Percentiles rank a stretch among this genome's conserved stretches.
These are phyloP conservation scores for Raphanus sativus DNA, from an alignment of 345 rosid genomes.

Conservation along the genomic window DNA sequence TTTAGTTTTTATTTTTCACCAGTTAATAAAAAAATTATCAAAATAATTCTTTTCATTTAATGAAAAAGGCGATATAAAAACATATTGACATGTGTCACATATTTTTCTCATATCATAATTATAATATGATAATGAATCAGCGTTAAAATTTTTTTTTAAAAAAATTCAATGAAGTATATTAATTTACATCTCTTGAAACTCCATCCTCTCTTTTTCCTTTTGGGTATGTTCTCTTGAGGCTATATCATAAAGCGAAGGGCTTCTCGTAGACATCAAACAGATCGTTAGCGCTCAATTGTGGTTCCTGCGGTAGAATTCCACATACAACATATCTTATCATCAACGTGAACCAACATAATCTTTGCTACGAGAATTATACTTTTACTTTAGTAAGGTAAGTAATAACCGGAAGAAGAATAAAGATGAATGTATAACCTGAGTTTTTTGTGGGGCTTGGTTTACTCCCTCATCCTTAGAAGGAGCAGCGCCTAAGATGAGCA, in stretches of 20 bases:
- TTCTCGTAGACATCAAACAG: slow-evolving; percentile 61
- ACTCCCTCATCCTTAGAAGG: slow-evolving; percentile 14
- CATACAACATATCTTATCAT: slow-evolving; percentile 12
- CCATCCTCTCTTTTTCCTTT: neutral
- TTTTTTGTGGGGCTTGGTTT: slow-evolving; percentile 16
- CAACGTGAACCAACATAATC: slow-evolving; percentile 1
- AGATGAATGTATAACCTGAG: slow-evolving; percentile 43
- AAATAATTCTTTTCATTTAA: neutral
- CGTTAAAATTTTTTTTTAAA: too few species aligned
- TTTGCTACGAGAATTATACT: neutral
- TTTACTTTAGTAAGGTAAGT: neutral
- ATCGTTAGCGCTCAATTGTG: slow-evolving; percentile 69
- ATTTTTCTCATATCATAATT: too few species aligned
- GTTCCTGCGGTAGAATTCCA: slow-evolving; percentile 52
- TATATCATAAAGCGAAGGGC: slow-evolving; percentile 50
- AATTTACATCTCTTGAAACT: neutral
- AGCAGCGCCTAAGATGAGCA: slow-evolving; percentile 53
- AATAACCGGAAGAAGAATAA: neutral
- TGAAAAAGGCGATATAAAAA: neutral
- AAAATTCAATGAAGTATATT: neutral
- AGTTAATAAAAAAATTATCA: neutral
- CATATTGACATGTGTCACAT: neutral
- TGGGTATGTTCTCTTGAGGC: neutral
- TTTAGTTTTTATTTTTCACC: neutral
- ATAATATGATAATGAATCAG: too few species aligned